These are phyloP conservation scores for Microstroma glucosiphilum DNA, from an alignment of 1,284 basidiomycete genomes.

Conservation along the genomic window DNA sequence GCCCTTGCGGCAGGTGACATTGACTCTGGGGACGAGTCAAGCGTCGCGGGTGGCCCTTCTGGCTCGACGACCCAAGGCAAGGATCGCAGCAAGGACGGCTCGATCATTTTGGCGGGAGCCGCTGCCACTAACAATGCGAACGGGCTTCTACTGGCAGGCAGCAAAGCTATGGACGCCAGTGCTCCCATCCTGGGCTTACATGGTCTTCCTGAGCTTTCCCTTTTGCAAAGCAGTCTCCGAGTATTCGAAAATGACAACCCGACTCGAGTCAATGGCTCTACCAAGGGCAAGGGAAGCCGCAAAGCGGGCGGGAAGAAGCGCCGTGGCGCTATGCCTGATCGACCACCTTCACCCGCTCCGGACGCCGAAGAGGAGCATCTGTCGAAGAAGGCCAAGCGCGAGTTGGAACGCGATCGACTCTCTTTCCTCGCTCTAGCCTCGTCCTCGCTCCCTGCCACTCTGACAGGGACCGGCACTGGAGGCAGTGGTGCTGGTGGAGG, in stretches of 20 bases:
- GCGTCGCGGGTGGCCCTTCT: not conserved
- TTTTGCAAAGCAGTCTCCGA: not conserved
- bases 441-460: not conserved
- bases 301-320: conserved; percentile 4
- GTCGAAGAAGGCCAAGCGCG: conserved; percentile 1
- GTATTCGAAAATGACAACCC: not conserved
- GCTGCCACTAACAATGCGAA: not conserved
- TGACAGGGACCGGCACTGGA: not conserved
- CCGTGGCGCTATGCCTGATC: not conserved
- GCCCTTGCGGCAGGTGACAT: conserved; percentile 5
- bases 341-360: not conserved
- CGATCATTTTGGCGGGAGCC: not conserved
- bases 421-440: conserved; percentile 1
- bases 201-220: not conserved
- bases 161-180: conserved; percentile 4
- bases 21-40: conserved; percentile 8
- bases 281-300: not conserved
- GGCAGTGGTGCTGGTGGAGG: conserved; percentile 2
- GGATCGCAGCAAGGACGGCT: conserved; percentile 7
- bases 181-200: not conserved
- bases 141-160: not conserved
- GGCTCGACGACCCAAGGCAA: conserved; percentile 1
- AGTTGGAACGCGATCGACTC: conserved; percentile 2
- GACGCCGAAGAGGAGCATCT: conserved; percentile 1
- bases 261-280: not conserved